A percentile compares a stretch with the other conserved stretches of the same genome.
These are phyloP conservation scores for Yamadazyma paraphyllophila DNA, from an alignment of 805 yeast species.

Conservation along the genomic window DNA sequence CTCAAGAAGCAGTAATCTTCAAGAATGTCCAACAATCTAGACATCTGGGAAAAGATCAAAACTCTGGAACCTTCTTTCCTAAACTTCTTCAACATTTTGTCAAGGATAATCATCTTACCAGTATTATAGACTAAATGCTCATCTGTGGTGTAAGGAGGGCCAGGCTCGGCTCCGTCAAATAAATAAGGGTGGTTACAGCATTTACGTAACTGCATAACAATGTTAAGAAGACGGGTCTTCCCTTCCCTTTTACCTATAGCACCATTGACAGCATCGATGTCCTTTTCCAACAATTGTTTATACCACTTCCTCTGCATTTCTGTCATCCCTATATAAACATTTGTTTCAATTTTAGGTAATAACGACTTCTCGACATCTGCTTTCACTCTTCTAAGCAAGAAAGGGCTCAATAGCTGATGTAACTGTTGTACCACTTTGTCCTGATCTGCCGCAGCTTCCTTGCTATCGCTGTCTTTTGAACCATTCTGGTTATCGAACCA, in stretches of 20 bases:
- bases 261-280: slow-evolving; percentile 94
- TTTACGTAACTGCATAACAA: slow-evolving; percentile 94
- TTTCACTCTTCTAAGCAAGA: slow-evolving; percentile 83
- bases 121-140: slow-evolving; percentile 89
- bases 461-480: slow-evolving; percentile 35
- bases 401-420: slow-evolving; percentile 86
- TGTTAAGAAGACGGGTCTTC: slow-evolving; percentile 84
- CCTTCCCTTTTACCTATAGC: slow-evolving; percentile 93
- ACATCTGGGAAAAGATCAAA: slow-evolving; percentile 90
- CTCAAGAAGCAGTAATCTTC: slow-evolving; percentile 90
- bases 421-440: slow-evolving; percentile 84
- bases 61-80: slow-evolving; percentile 82
- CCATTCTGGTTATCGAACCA: slow-evolving; percentile 70
- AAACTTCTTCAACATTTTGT: slow-evolving; percentile 72
- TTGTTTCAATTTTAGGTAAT: slow-evolving; percentile 86
- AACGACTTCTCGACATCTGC: slow-evolving; percentile 90
- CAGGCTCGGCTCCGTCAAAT: slow-evolving; percentile 99
- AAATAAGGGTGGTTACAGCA: slow-evolving; percentile 97
- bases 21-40: slow-evolving; percentile 80
- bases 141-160: slow-evolving; percentile 95
- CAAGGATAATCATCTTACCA: slow-evolving; percentile 87
- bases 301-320: slow-evolving; percentile 96
- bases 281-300: slow-evolving; percentile 81
- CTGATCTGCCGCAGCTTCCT: slow-evolving; percentile 37
- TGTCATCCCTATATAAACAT: slow-evolving; percentile 90